Base-by-base conservation (phyloP, 2,329 filamentous ascomycete genomes). In the Diatrype stigma region DNA sequence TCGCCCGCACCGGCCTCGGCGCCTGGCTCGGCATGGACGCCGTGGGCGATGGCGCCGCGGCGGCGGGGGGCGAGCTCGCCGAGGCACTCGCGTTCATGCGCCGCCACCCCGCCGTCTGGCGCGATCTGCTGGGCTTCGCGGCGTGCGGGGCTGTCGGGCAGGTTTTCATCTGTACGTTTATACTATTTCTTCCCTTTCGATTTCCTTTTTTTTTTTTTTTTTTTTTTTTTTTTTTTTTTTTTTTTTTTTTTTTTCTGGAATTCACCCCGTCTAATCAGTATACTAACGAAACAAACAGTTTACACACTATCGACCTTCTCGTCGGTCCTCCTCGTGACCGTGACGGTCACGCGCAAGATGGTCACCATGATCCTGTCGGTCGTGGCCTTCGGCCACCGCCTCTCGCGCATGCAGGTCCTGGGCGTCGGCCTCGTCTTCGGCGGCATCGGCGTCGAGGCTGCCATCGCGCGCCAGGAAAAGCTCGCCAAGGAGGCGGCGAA, bases 301-400 rank as follows among this genome's bases (percentile, higher is more conserved):
- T 92, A 96, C 72, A 97, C 94, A 0, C 81, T 99, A 6, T 87
- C 91, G 14, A 90, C 89, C 46, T 99, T 97, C 73, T 94, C 89
- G 10, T 94, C 88, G 10, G 81, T 99, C 46, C 80, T 97, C 47
- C 83, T 99, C 46, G 93, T 97, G 42, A 97, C 94, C 4, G 92
- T 99, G 2, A 99, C 91, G 2, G 94, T 99, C 44, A 99, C 94
- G 44, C 82, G 94, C 65, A 99, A 99, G 76, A 99, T 99, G 94
- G 82, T 97, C 68, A 97, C 93, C 59, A 99, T 99, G 94, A 90
- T 97, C 53, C 79, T 97, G 47, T 96, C 90, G 49, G 94, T 99
- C 26, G 77, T 97, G 54, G 91, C 90, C 73, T 99, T 97, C 68
- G 94, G 94, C 26, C 94, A 99, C 70, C 82, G 81, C 56, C 79